These are phyloP conservation scores for Ogataea paraovalis DNA, from an alignment of 805 yeast genomes.

Conservation along the genomic window DNA sequence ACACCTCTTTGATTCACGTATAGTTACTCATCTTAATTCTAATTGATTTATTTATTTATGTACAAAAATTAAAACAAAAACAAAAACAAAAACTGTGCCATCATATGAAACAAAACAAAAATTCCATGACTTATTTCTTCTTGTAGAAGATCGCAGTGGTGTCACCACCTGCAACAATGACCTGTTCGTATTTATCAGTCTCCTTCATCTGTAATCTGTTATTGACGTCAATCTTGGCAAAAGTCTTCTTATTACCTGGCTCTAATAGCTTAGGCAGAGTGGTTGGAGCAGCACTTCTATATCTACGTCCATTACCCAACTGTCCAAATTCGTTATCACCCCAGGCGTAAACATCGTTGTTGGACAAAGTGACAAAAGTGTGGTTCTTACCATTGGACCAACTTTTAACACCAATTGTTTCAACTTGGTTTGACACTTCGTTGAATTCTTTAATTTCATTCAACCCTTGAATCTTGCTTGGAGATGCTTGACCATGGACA, in stretches of 20 bases:
- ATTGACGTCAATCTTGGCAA: slow-evolving; percentile 22
- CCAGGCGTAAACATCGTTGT: slow-evolving; percentile 69
- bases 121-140: slow-evolving; percentile 1
- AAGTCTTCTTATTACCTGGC: slow-evolving; percentile 32
- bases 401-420: slow-evolving; percentile 43
- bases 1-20: no score
- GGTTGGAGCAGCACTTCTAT: slow-evolving; percentile 52
- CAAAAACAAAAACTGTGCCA: not conserved
- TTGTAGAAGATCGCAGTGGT: slow-evolving; percentile 63
- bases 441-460: slow-evolving; percentile 49
- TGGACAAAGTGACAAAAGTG: slow-evolving; percentile 51
- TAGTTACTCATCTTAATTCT: no score
- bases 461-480: slow-evolving; percentile 52
- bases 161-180: slow-evolving; percentile 56
- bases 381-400: slow-evolving; percentile 69
- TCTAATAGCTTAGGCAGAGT: slow-evolving; percentile 55
- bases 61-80: not conserved
- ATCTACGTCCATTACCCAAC: slow-evolving; percentile 75
- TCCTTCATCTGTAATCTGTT: slow-evolving; percentile 45
- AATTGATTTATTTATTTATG: not conserved
- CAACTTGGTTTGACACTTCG: slow-evolving; percentile 39
- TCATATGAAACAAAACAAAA: not conserved
- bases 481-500: slow-evolving; percentile 68
- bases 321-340: slow-evolving; percentile 85
- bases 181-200: slow-evolving; percentile 43